Evolutionary conservation across 345 rosid genomes (phyloP).

Genomic region (Geranium rotundifolium): DNA sequence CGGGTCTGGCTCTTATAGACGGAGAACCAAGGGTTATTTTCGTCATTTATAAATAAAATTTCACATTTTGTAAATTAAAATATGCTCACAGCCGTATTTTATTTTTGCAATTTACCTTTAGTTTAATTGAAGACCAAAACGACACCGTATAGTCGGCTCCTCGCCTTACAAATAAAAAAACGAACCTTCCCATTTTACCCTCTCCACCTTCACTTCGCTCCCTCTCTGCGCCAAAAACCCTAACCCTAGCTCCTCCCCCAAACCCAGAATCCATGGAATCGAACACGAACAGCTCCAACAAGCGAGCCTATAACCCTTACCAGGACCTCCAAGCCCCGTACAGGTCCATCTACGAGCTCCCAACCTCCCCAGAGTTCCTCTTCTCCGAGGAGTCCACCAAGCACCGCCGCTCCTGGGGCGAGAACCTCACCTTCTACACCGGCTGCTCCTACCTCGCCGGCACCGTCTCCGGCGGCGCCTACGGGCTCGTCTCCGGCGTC

Average conservation of each 20-base stretch:
- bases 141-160: too few relatives aligned
- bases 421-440: slow-evolving; percentile 87
- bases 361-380: slow-evolving; percentile 87
- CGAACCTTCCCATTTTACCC: too few relatives aligned
- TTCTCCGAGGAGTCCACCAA: slow-evolving; percentile 73
- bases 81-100: too few relatives aligned
- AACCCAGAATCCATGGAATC: slow-evolving; percentile 2
- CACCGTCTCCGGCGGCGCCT: slow-evolving; percentile 46
- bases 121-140: too few relatives aligned
- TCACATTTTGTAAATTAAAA: too few relatives aligned
- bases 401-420: slow-evolving; percentile 98
- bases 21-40: too few relatives aligned
- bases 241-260: not conserved
- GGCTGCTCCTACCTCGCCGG: slow-evolving; percentile 71
- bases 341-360: slow-evolving; percentile 64
- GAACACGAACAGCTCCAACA: slow-evolving; percentile 24
- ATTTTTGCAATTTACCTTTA: too few relatives aligned
- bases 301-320: slow-evolving; percentile 84
- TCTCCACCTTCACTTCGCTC: not conserved
- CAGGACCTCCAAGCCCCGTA: slow-evolving; percentile 51
- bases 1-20: too few relatives aligned
- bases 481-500: slow-evolving; percentile 43
- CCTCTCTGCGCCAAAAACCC: not conserved
- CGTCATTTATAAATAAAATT: too few relatives aligned
- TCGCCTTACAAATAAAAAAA: too few relatives aligned